A percentile compares a stretch with the other conserved stretches of the same genome.
These are phyloP conservation scores for Colletotrichum gloeosporioides DNA, from an alignment of 2,329 filamentous ascomycete species.

Conservation along the genomic window DNA sequence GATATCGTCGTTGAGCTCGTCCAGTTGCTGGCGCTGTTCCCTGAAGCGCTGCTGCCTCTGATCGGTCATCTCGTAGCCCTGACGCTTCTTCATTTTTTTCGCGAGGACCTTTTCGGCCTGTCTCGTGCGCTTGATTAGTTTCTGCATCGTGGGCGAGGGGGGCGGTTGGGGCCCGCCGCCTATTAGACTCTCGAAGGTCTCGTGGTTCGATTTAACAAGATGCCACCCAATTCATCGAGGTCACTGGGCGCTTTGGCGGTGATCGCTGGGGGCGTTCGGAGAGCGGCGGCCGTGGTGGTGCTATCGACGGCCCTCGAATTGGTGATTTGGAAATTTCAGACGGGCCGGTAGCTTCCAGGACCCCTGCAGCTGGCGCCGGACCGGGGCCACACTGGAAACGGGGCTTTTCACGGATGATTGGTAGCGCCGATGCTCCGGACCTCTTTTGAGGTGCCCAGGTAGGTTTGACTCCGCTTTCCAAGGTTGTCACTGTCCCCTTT, in stretches of 20 bases:
- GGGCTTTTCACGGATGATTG: background rate
- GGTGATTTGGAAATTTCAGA: constrained; percentile 22
- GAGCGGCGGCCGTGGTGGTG: background rate
- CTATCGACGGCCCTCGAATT: constrained; percentile 12
- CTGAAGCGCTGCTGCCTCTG: constrained; percentile 32
- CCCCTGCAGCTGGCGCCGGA: constrained; percentile 10
- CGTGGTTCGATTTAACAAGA: background rate
- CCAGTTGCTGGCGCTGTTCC: constrained; percentile 40
- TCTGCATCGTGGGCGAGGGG: constrained; percentile 64
- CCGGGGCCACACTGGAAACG: background rate
- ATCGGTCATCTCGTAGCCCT: constrained; percentile 32
- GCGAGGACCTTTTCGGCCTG: constrained; percentile 70
- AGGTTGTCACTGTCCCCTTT: background rate
- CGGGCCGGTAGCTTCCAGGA: constrained; percentile 6
- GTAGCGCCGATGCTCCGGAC: background rate
- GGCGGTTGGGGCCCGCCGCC: background rate
- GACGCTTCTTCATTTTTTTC: constrained; percentile 50
- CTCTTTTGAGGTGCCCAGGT: background rate
- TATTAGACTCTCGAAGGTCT: background rate
- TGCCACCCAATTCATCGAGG: background rate
- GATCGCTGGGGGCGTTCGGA: background rate
- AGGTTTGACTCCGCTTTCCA: background rate
- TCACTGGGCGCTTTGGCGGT: background rate
- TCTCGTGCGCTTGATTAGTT: constrained; percentile 69
- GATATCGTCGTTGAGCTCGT: constrained; percentile 32